phyloP scores from a whole-genome alignment of 140 eudicot genomes.

The Anethum foeniculum region DNA sequence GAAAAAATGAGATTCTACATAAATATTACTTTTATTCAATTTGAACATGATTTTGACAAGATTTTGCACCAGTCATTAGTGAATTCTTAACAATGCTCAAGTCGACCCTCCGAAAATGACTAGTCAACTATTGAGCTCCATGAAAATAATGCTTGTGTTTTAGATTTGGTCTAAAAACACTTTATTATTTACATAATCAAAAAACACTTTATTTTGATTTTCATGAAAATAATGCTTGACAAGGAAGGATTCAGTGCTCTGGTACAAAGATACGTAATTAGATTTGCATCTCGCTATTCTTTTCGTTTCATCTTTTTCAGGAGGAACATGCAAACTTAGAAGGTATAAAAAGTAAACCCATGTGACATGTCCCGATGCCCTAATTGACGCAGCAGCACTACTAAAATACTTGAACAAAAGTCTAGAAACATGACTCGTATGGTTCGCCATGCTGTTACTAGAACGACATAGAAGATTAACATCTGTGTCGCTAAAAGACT shows the following conservation, averaged over 20 bases:
- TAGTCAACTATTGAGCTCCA: too few relatives aligned
- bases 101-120: too few relatives aligned
- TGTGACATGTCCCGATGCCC: not conserved
- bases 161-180: too few relatives aligned
- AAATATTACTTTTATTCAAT: too few relatives aligned
- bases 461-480: not conserved
- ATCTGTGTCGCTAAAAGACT: not conserved
- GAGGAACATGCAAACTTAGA: not conserved
- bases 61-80: too few relatives aligned
- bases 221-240: not conserved
- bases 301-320: not conserved
- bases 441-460: not conserved
- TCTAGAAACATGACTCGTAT: not conserved
- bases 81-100: too few relatives aligned
- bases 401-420: not conserved
- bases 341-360: not conserved
- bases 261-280: not conserved
- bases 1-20: too few relatives aligned
- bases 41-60: too few relatives aligned
- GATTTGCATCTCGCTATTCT: not conserved
- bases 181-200: too few relatives aligned
- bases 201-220: too few relatives aligned
- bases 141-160: too few relatives aligned
- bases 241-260: not conserved
- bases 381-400: not conserved